A percentile compares a stretch with the other conserved stretches of the same genome.
phyloP scores from a whole-genome alignment of 768 basidiomycete genomes.

The Mrakia blollopis region DNA sequence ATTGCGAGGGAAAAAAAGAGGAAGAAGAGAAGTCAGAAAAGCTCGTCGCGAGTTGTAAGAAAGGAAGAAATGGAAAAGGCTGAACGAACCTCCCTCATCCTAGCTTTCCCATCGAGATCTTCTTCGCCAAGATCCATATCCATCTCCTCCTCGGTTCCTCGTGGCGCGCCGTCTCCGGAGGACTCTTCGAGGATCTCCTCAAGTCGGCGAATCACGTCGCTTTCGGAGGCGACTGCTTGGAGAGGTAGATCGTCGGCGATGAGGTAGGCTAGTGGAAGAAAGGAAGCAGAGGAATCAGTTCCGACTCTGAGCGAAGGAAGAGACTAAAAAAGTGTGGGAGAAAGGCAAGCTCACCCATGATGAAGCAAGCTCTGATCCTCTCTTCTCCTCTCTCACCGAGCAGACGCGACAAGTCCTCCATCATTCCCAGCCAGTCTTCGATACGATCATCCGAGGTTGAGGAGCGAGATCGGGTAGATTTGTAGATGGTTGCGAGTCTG shows the following conservation, averaged over 20 bases:
- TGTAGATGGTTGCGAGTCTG: background rate
- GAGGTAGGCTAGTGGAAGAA: slow-evolving; percentile 17
- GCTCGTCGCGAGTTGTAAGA: background rate
- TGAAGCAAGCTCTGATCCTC: slow-evolving; percentile 67
- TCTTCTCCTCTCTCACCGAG: slow-evolving; percentile 34
- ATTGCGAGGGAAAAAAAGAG: background rate
- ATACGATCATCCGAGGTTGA: background rate
- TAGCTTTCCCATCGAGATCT: slow-evolving; percentile 57
- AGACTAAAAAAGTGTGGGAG: background rate
- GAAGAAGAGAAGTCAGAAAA: background rate
- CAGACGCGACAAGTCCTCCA: slow-evolving; percentile 1
- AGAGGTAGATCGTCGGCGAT: slow-evolving; percentile 25
- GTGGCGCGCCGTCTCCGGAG: slow-evolving; percentile 65
- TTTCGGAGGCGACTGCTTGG: background rate
- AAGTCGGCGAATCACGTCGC: background rate
- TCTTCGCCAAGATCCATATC: slow-evolving; percentile 62
- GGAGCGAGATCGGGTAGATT: background rate
- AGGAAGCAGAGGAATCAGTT: background rate
- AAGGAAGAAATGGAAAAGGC: background rate
- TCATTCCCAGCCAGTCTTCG: slow-evolving; percentile 12
- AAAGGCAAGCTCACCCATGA: slow-evolving; percentile 55
- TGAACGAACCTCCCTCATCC: slow-evolving; percentile 60
- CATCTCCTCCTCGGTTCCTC: slow-evolving; percentile 45
- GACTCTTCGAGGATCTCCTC: slow-evolving; percentile 52
- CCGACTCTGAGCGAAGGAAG: background rate